A percentile compares a stretch with the other conserved stretches of the same genome.
These are phyloP conservation scores for Scleroderma citrinum DNA, from an alignment of 768 basidiomycete species.

Conservation along the genomic window DNA sequence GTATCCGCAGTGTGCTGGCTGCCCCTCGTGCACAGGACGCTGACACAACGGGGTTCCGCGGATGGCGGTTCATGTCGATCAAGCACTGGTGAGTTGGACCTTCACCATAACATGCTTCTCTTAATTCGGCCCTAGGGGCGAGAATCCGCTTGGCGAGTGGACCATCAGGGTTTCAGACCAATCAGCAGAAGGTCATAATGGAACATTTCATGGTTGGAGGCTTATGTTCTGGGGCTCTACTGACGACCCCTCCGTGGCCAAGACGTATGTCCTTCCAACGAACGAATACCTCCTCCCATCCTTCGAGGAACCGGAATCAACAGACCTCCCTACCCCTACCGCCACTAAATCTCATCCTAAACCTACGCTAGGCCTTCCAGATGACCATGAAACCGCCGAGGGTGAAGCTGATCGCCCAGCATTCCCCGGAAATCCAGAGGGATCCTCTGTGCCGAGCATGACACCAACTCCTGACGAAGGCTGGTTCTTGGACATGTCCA, in stretches of 20 bases:
- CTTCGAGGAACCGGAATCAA: constrained; percentile 37
- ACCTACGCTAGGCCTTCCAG: constrained; percentile 83
- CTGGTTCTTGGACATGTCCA: constrained; percentile 77
- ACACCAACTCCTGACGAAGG: constrained; percentile 69
- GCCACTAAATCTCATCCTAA: constrained; percentile 66
- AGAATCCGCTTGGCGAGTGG: constrained; percentile 88
- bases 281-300: constrained; percentile 45
- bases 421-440: constrained; percentile 39
- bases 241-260: constrained; percentile 63
- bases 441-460: constrained; percentile 30
- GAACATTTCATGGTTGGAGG: constrained; percentile 83
- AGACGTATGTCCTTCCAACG: constrained; percentile 54
- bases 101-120: neutral
- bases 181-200: constrained; percentile 48
- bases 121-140: constrained; percentile 60
- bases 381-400: constrained; percentile 72
- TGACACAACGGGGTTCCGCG: constrained; percentile 68
- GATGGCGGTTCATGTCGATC: constrained; percentile 97
- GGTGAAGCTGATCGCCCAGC: constrained; percentile 80
- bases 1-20: constrained; percentile 80
- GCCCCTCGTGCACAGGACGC: constrained; percentile 61
- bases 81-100: constrained; percentile 80
- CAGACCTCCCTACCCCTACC: constrained; percentile 34
- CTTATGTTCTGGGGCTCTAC: constrained; percentile 89
- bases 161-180: constrained; percentile 83